Base-by-base conservation (phyloP, 306 rosid species). In the Arachis stenosperma region DNA sequence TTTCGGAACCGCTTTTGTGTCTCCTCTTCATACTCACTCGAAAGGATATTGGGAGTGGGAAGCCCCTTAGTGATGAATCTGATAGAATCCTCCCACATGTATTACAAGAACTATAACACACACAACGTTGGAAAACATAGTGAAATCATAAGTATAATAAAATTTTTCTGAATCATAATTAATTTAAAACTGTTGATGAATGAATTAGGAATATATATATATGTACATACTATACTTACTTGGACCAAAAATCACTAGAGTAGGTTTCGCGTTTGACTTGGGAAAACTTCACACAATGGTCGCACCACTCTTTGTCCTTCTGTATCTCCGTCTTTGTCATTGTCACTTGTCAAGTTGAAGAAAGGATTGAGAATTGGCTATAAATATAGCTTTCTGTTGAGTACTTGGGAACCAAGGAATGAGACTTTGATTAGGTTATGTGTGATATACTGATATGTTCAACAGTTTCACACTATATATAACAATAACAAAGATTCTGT, bases 81-180 rank as follows among this genome's bases (percentile, higher is more conserved):
- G 47, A 39, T 1, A 80, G 65, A 69, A 80, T 8, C 63, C 68
- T 80, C 6, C 83, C 83, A 62, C 83, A 80, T 0, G 2, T 1
- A 1, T 0, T 10, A 43, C 83, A 80, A 46, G 67, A 53, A 4
- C 83, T 80, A 42, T 12, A 48, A 10, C 12, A 48, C 29, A 68
- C 5, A 65, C 3, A 54, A 33, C 30, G 65, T 46, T 37, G 13
- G 56, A 71, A 47, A 12, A 3, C 48, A 78, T 33, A 33, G 4
- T 33, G 27, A 22, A 22, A 22, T 22, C 27, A 22, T 22, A 0
- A 22, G 27, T 22, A 22, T 33, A 33, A 4, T 33, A 2, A 42
- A 42, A 42, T 5, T 42, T 42, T 42, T 42, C 46, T 6, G 2
- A 42, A 6, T 42, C 46, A 42, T 42, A 1, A 42, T 42, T 42